phyloP scores from a whole-genome alignment of 257 asterid species.

The Schizonepeta tenuifolia region DNA sequence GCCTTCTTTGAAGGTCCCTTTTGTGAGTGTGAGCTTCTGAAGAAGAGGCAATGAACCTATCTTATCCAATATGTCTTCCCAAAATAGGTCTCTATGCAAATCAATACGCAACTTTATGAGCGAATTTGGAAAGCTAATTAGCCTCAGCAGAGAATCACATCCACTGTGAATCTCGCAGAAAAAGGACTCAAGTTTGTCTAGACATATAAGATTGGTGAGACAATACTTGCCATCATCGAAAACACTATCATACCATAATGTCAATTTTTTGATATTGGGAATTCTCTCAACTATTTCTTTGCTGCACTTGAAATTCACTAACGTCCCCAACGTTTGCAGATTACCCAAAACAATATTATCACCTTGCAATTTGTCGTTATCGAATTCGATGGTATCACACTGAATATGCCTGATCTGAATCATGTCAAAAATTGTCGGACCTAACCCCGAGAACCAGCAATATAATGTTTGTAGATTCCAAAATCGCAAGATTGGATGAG shows the following conservation, averaged over 20 bases:
- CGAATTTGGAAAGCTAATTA: neutral
- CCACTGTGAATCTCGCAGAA: too few relatives aligned
- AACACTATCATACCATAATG: neutral
- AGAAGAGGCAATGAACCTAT: too few relatives aligned
- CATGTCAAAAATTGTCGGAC: neutral
- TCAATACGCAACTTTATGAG: neutral
- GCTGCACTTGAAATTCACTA: too few relatives aligned
- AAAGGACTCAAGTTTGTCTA: neutral
- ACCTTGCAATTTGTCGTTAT: neutral
- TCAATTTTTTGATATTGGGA: conserved; percentile 4
- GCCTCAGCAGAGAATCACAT: neutral
- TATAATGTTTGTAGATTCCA: conserved; percentile 17
- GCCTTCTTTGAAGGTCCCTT: too few relatives aligned
- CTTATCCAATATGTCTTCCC: too few relatives aligned
- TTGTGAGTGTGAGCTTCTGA: too few relatives aligned
- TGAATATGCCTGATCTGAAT: neutral
- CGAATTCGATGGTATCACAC: too few relatives aligned
- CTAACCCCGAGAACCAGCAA: neutral
- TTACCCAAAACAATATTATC: neutral
- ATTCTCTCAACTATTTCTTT: neutral
- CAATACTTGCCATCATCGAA: too few relatives aligned
- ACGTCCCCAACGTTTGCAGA: too few relatives aligned
- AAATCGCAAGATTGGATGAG: neutral
- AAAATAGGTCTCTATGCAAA: too few relatives aligned
- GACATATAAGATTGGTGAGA: neutral